These are phyloP conservation scores for Saxophila tyrrhenica DNA, from an alignment of 495 filamentous ascomycete species.

Conservation along the genomic window DNA sequence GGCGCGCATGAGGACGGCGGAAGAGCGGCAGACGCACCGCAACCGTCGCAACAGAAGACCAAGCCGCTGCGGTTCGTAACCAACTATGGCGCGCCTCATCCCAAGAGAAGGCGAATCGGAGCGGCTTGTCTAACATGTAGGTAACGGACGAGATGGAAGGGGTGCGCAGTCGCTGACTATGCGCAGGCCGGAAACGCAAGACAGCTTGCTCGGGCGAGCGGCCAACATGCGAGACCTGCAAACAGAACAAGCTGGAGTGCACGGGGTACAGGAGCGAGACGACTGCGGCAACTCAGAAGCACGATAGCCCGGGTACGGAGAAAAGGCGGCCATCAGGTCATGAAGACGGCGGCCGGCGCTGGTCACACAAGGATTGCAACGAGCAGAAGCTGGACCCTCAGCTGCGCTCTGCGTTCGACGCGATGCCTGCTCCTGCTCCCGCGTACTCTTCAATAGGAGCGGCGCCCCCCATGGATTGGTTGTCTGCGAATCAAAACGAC, in stretches of 20 bases:
- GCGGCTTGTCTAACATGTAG: constrained; percentile 57
- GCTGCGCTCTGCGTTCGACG: neutral
- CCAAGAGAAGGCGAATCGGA: constrained; percentile 69
- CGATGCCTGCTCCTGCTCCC: too few relatives aligned
- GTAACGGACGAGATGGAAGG: neutral
- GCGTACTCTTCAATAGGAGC: too few relatives aligned
- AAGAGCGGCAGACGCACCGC: neutral
- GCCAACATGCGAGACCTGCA: constrained; percentile 28
- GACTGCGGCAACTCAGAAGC: constrained; percentile 1
- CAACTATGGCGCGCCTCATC: constrained; percentile 69
- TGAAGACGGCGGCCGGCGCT: neutral
- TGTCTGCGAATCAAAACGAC: neutral
- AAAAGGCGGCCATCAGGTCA: neutral
- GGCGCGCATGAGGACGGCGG: neutral
- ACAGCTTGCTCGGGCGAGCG: constrained; percentile 26
- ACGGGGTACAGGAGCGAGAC: constrained; percentile 23
- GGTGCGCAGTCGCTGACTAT: neutral
- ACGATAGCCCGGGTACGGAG: neutral
- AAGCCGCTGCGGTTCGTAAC: constrained; percentile 65
- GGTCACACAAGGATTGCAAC: neutral
- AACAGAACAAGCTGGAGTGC: constrained; percentile 29
- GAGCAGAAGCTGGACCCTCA: neutral
- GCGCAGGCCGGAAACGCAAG: constrained; percentile 56
- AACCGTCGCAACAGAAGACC: constrained; percentile 6
- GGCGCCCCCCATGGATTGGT: neutral